Percentiles rank a stretch among this genome's conserved stretches.
Evolutionary conservation across 129 eudicot genomes (phyloP).

Genomic region (Kitagawia praeruptora): DNA sequence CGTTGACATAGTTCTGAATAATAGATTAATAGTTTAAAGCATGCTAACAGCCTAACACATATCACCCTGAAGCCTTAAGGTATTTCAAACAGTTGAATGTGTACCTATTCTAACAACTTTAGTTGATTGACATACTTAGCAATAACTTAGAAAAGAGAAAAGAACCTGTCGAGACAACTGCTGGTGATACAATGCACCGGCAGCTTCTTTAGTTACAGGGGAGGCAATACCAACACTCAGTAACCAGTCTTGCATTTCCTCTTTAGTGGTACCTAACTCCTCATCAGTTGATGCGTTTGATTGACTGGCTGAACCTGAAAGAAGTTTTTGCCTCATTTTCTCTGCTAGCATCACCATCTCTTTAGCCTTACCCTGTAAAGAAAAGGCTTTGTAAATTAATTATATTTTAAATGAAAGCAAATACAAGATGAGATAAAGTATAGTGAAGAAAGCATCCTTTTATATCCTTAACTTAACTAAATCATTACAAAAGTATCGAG

Average conservation of each 20-base stretch:
- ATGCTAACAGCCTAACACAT: too few relatives aligned
- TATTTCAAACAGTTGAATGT: background rate
- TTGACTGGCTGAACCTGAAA: conserved; percentile 62
- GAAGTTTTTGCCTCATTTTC: conserved; percentile 83
- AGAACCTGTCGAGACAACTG: conserved; percentile 90
- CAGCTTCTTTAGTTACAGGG: conserved; percentile 96
- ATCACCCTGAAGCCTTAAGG: background rate
- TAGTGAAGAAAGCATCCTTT: background rate
- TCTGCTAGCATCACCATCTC: conserved; percentile 97
- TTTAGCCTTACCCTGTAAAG: conserved; percentile 74
- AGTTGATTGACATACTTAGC: background rate
- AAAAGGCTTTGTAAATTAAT: background rate
- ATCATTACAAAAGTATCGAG: background rate
- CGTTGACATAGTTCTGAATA: background rate
- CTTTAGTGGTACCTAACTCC: conserved; percentile 79
- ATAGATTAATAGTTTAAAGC: too few relatives aligned
- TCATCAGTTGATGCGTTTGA: conserved; percentile 49
- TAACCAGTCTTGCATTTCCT: conserved; percentile 96
- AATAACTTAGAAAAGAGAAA: background rate
- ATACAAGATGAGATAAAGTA: background rate
- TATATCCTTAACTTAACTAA: background rate
- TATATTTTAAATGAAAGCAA: background rate
- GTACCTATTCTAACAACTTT: background rate
- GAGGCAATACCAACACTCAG: conserved; percentile 92
- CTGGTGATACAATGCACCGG: conserved; percentile 97